These are phyloP conservation scores for Penicillium sp. DNA, from an alignment of 2,329 filamentous ascomycete species.

Conservation along the genomic window DNA sequence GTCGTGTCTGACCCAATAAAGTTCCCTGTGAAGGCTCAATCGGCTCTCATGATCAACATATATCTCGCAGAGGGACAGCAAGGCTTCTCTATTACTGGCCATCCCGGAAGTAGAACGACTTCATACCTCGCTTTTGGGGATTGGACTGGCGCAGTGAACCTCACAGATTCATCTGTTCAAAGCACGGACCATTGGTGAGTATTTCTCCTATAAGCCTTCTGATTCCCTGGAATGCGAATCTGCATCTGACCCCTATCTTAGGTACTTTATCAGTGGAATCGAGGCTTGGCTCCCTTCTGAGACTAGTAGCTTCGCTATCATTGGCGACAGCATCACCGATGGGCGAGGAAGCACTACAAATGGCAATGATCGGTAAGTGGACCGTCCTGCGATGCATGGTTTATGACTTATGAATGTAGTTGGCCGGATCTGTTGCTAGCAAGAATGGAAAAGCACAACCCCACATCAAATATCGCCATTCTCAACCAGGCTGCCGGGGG, in stretches of 20 bases:
- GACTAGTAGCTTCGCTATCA: slow-evolving; percentile 51
- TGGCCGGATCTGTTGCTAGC: slow-evolving; percentile 60
- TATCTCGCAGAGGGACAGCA: slow-evolving; percentile 59
- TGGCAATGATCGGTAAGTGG: slow-evolving; percentile 52
- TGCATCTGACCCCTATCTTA: slow-evolving; percentile 29
- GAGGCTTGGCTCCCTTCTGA: slow-evolving; percentile 54
- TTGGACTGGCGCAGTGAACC: slow-evolving; percentile 50
- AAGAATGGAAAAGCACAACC: slow-evolving; percentile 50
- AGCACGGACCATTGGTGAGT: slow-evolving; percentile 46
- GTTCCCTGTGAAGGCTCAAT: slow-evolving; percentile 52
- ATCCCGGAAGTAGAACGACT: slow-evolving; percentile 65
- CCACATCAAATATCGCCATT: slow-evolving; percentile 54
- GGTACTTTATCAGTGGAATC: slow-evolving; percentile 61
- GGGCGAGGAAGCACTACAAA: slow-evolving; percentile 61
- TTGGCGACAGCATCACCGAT: slow-evolving; percentile 67
- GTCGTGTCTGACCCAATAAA: slow-evolving; percentile 63
- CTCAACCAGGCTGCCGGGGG: slow-evolving; percentile 68
- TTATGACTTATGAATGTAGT: slow-evolving; percentile 23
- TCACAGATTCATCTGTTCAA: slow-evolving; percentile 42
- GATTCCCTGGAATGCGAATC: neutral
- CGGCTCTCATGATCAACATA: slow-evolving; percentile 58
- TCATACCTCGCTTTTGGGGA: slow-evolving; percentile 62
- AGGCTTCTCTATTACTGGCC: slow-evolving; percentile 59
- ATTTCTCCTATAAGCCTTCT: neutral
- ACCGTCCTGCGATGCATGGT: no score